These are phyloP conservation scores for Torulaspora indica DNA, from an alignment of 805 yeast species.

Conservation along the genomic window DNA sequence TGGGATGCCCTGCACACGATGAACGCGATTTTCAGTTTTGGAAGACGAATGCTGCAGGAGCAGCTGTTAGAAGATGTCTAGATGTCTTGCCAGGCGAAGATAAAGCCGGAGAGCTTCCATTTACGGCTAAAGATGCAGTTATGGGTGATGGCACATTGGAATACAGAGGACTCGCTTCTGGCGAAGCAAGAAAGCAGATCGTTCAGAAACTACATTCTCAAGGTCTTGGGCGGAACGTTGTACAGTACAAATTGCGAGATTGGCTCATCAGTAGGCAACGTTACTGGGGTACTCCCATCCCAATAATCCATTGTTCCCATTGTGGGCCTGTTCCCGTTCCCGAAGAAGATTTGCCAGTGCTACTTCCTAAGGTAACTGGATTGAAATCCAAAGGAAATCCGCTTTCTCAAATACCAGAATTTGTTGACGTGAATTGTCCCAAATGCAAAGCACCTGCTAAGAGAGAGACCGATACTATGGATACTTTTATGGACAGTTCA, in stretches of 20 bases:
- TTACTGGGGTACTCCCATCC: conserved; percentile 98
- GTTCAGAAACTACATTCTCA: conserved; percentile 38
- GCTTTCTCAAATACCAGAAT: conserved; percentile 58
- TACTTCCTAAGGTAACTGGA: conserved; percentile 57
- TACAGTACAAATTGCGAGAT: conserved; percentile 70
- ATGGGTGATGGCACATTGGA: conserved; percentile 47
- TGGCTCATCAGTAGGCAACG: conserved; percentile 95
- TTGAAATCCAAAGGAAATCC: conserved; percentile 59
- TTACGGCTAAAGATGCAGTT: conserved; percentile 41
- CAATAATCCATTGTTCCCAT: conserved; percentile 76
- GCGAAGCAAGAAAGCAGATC: conserved; percentile 50
- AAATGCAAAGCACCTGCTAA: conserved; percentile 66
- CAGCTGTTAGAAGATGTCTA: conserved; percentile 42
- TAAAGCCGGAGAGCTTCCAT: conserved; percentile 32
- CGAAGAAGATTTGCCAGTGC: conserved; percentile 76
- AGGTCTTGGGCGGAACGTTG: conserved; percentile 44
- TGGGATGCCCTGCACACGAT: conserved; percentile 98
- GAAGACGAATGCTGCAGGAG: conserved; percentile 52
- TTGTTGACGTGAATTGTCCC: conserved; percentile 75
- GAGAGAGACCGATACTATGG: conserved; percentile 97
- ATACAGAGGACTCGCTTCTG: conserved; percentile 46
- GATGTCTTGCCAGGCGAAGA: conserved; percentile 37
- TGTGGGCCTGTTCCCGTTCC: conserved; percentile 96
- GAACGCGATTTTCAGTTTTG: conserved; percentile 79
- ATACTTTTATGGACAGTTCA: conserved; percentile 95